Percentiles rank a stretch among this genome's conserved stretches.
Evolutionary conservation across 2,329 filamentous ascomycete species (phyloP).

Genomic region (Aspergillus texensis): DNA sequence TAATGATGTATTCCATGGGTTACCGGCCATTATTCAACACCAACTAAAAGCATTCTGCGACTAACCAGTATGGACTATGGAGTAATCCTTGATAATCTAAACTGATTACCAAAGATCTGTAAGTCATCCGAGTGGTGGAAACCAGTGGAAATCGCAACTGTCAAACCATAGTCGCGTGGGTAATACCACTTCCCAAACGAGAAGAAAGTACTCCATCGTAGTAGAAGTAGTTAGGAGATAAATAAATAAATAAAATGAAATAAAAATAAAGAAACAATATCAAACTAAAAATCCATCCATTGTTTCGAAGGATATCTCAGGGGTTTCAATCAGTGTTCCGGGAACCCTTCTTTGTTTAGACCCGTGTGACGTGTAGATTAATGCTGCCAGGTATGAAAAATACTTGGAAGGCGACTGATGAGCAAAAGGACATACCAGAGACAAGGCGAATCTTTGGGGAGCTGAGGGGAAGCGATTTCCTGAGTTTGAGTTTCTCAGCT

Average conservation of each 20-base stretch:
- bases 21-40: background rate
- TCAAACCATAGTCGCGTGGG: constrained; percentile 2
- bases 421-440: constrained; percentile 2
- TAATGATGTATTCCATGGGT: background rate
- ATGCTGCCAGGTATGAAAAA: background rate
- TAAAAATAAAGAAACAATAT: background rate
- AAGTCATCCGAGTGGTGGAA: constrained; percentile 6
- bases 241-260: background rate
- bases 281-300: background rate
- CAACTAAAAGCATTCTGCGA: background rate
- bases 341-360: background rate
- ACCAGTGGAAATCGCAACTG: background rate
- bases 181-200: background rate
- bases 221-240: background rate
- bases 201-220: background rate
- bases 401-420: background rate
- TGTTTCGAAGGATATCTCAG: constrained; percentile 5
- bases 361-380: constrained; percentile 11
- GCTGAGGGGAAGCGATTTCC: background rate
- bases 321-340: constrained; percentile 1
- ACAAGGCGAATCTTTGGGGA: background rate
- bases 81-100: constrained; percentile 5
- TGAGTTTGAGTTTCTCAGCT: constrained; percentile 1
- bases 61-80: background rate
- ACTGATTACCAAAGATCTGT: background rate